phyloP scores from a whole-genome alignment of 169 alveolate genomes.

The Plasmodium blacklocki region DNA sequence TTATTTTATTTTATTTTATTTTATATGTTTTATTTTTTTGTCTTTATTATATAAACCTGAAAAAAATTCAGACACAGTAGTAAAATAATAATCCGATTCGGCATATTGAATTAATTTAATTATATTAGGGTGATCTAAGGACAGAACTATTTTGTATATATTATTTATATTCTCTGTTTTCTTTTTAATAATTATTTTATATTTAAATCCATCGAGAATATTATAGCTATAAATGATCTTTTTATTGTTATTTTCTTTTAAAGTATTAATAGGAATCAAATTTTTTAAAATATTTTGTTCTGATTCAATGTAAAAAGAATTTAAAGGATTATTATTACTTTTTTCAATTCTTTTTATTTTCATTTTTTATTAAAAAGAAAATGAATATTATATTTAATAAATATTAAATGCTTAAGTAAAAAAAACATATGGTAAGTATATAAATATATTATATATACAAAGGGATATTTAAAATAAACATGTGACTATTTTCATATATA shows the following conservation, averaged over 20 bases:
- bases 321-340: constrained; percentile 28
- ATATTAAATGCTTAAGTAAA: background rate
- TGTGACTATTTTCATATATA: too few species aligned
- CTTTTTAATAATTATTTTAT: constrained; percentile 48
- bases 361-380: constrained; percentile 21
- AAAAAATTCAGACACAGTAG: constrained; percentile 54
- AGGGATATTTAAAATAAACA: too few species aligned
- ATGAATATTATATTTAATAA: background rate
- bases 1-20: background rate
- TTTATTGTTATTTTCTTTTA: constrained; percentile 43
- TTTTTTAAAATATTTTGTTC: constrained; percentile 43
- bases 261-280: constrained; percentile 29
- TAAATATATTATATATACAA: constrained; percentile 12
- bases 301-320: constrained; percentile 47
- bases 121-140: constrained; percentile 60
- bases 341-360: constrained; percentile 16
- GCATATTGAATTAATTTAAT: constrained; percentile 41
- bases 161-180: constrained; percentile 28
- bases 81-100: constrained; percentile 36
- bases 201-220: constrained; percentile 60
- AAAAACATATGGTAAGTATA: background rate
- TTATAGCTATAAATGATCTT: constrained; percentile 53
- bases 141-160: constrained; percentile 9
- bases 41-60: constrained; percentile 20
- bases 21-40: background rate